Evolutionary conservation across 305 asterid genomes (phyloP).

Genomic region (Fraxinus albicans): DNA sequence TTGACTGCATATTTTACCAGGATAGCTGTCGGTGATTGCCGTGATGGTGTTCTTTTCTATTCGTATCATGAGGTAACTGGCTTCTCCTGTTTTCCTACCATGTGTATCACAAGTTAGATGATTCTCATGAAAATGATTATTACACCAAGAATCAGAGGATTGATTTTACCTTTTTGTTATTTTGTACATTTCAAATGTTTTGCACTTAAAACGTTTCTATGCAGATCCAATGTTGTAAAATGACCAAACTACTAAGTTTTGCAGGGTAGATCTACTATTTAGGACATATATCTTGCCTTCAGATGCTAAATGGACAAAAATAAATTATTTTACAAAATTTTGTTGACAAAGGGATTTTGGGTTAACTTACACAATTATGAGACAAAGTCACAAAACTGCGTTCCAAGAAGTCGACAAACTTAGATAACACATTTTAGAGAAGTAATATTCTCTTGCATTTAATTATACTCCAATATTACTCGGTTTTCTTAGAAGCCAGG

Average conservation of each 20-base stretch:
- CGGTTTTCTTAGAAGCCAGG: neutral
- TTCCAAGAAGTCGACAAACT: neutral
- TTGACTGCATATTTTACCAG: constrained; percentile 78
- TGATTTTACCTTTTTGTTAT: neutral
- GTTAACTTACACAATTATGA: neutral
- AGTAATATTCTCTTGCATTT: neutral
- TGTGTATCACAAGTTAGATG: neutral
- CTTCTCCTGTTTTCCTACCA: constrained; percentile 7
- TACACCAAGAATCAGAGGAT: neutral
- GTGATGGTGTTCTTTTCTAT: constrained; percentile 93
- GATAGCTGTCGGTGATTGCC: constrained; percentile 98
- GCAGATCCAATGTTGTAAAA: neutral
- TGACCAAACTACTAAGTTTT: neutral
- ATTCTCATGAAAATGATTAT: neutral
- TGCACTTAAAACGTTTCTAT: neutral
- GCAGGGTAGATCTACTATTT: neutral
- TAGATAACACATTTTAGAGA: neutral
- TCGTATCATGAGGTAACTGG: constrained; percentile 75
- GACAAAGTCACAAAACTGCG: neutral
- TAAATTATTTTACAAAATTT: neutral
- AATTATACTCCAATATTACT: neutral
- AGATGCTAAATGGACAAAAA: neutral
- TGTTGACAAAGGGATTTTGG: neutral
- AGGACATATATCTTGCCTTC: neutral
- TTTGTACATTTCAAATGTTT: neutral